Base-by-base conservation (phyloP, 1,284 basidiomycete species). In the Leccinum pachyderme region DNA sequence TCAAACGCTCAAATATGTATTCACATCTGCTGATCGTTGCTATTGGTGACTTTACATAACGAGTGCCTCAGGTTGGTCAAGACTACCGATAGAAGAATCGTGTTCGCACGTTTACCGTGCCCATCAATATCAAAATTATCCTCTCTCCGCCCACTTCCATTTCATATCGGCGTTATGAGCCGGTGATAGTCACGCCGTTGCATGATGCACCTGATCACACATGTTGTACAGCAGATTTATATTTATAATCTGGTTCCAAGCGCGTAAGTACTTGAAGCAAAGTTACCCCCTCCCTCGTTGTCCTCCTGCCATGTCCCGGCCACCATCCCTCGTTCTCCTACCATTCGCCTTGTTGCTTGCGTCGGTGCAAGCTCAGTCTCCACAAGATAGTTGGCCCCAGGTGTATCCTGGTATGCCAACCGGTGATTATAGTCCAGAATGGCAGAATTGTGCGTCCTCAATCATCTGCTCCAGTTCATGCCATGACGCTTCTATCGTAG, bases 401-500 rank as follows among this genome's bases (percentile, higher is more conserved):
- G 57, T 52, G 0, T 70, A 71, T 47, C 63, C 70, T 1, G 61
- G 59, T 11, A 68, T 71, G 59, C 67, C 70, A 0, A 47, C 50
- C 2, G 78, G 78, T 4, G 75, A 77, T 57, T 82, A 79, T 59
- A 79, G 81, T 58, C 77, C 81, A 11, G 73, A 69, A 55, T 87
- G 85, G 85, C 85, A 87, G 64, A 66, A 65, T 27, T 87, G 85
- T 86, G 64, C 12, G 80, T 70, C 3, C 33, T 18, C 6, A 49
- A 15, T 39, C 8, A 8, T 13, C 7, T 39, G 18, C 35, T 18
- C 18, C 18, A 7, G 4, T 84, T 48, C 73, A 75, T 15, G 75
- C 83, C 50, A 68, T 75, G 18, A 63, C 46, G 35, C 9, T 57
- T 78, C 50, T n/a, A 13, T 24, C 13, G 24, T 49, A 84, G 82